These are phyloP conservation scores for Eutrema heterophyllum DNA, from an alignment of 345 rosid genomes.

Conservation along the genomic window DNA sequence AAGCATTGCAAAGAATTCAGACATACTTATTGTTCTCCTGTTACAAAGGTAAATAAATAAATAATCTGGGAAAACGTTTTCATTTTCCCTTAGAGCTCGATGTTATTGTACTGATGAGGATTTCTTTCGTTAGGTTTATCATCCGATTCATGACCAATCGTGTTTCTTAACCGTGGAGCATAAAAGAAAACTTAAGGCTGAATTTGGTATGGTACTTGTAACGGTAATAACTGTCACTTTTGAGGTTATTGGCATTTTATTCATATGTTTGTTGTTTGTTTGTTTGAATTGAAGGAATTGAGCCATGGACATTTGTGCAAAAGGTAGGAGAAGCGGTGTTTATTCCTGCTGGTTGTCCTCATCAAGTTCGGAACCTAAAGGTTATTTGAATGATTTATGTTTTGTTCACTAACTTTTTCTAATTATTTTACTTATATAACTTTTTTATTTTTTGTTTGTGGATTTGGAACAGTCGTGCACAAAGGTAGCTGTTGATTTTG, in stretches of 20 bases:
- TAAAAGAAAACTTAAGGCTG: constrained; percentile 71
- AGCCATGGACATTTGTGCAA: constrained; percentile 94
- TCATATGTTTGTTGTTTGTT: background rate
- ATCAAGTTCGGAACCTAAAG: constrained; percentile 96
- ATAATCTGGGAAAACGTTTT: background rate
- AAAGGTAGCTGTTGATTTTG: constrained; percentile 90
- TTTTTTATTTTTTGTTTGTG: background rate
- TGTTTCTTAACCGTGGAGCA: constrained; percentile 69
- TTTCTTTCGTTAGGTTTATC: constrained; percentile 45
- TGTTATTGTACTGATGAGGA: background rate
- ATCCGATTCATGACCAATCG: constrained; percentile 86
- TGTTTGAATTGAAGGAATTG: constrained; percentile 46
- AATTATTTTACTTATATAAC: background rate
- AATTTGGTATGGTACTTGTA: constrained; percentile 47
- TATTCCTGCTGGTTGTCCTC: constrained; percentile 97
- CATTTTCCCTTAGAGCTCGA: background rate
- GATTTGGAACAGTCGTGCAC: constrained; percentile 68
- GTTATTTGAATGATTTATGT: constrained; percentile 29
- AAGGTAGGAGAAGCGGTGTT: constrained; percentile 84
- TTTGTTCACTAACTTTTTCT: background rate
- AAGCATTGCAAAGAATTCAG: constrained; percentile 71
- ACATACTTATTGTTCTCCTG: constrained; percentile 65
- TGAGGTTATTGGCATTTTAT: background rate
- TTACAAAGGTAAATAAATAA: constrained; percentile 44
- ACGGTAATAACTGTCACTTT: constrained; percentile 1